Evolutionary conservation across 495 filamentous ascomycete genomes (phyloP), one percentile per base, ranked within the genome.

Genomic region (Penicillium psychrofluorescens): DNA sequence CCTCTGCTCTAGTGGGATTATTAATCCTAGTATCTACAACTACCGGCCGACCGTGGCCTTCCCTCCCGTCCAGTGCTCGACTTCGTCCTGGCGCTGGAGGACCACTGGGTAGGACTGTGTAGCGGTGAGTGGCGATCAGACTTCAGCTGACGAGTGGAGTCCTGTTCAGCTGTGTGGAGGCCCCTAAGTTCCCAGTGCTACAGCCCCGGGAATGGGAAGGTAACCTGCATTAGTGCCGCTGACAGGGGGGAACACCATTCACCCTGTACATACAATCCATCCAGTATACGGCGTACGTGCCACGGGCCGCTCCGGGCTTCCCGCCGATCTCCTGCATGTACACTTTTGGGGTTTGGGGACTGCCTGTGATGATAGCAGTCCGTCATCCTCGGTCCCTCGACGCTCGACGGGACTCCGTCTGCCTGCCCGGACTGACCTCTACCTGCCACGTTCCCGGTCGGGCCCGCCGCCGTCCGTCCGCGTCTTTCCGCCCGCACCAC

Each of bases 271-370:
- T 22, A 22, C 22, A 22, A 6, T 22, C 22, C 22, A n/a, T 16
- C 22, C 22, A 22, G 22, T 22, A 22, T 22, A 48, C 48, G 57
- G 57, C 54, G 48, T 60, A 59, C 56, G 62, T 67, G 62, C 59
- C 64, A 68, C 67, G 66, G 66, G 54, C 66, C 67, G 67, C 64
- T 54, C 67, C 67, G 67, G 61, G 55, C 56, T 58, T 69, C 64
- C 65, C 65, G 65, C 64, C 62, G 66, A 71, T 71, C 67, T 67
- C 49, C 64, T 69, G 67, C 67, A 71, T 61, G 60, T 64, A 55
- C 61, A 43, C 49, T 53, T 55, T 48, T 51, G 54, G 45, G 32
- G 51, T 36, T 45, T 16, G 15, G 22, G 22, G 22, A 4, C 3
- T 3, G 3, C 3, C 22, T 22, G 22, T 22, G 3, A 2, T 22